phyloP scores from a whole-genome alignment of 805 yeast species.

The Candida koratica region DNA sequence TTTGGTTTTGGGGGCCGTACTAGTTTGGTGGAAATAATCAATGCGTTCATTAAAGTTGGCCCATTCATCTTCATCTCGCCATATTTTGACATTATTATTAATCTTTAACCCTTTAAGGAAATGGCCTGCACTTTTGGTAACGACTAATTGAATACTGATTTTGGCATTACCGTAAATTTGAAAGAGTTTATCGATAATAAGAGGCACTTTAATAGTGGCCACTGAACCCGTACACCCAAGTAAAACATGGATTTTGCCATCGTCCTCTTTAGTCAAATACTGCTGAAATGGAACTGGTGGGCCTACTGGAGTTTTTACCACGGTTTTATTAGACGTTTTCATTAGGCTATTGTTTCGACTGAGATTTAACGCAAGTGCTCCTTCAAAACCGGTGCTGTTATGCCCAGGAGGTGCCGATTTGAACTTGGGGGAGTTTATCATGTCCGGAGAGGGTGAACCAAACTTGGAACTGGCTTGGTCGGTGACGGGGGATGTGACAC shows the following conservation, averaged over 20 bases:
- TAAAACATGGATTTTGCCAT: conserved; percentile 80
- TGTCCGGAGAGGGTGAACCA: conserved; percentile 20
- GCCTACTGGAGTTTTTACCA: conserved; percentile 53
- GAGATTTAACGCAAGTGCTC: conserved; percentile 21
- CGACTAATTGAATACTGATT: conserved; percentile 79
- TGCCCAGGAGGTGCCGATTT: conserved; percentile 6
- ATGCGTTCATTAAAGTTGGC: conserved; percentile 32
- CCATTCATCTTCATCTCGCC: conserved; percentile 98
- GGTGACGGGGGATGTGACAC: conserved; percentile 13
- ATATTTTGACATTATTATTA: conserved; percentile 69
- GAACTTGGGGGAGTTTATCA: neutral
- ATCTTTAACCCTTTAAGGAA: conserved; percentile 53
- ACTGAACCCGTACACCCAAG: conserved; percentile 95
- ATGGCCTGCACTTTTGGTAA: conserved; percentile 81
- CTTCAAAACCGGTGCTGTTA: conserved; percentile 2
- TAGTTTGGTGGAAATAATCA: conserved; percentile 16
- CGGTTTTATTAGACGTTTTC: conserved; percentile 45
- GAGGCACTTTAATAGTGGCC: conserved; percentile 90
- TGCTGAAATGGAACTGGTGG: conserved; percentile 74
- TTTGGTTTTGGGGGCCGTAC: conserved; percentile 21
- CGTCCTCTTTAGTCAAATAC: conserved; percentile 68
- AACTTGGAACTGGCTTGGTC: conserved; percentile 7
- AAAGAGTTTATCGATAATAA: conserved; percentile 80
- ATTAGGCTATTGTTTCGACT: conserved; percentile 11
- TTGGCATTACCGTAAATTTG: conserved; percentile 67